Evolutionary conservation across 192 early-diverging fungal species (phyloP).

Genomic region (Lobosporangium transversale): DNA sequence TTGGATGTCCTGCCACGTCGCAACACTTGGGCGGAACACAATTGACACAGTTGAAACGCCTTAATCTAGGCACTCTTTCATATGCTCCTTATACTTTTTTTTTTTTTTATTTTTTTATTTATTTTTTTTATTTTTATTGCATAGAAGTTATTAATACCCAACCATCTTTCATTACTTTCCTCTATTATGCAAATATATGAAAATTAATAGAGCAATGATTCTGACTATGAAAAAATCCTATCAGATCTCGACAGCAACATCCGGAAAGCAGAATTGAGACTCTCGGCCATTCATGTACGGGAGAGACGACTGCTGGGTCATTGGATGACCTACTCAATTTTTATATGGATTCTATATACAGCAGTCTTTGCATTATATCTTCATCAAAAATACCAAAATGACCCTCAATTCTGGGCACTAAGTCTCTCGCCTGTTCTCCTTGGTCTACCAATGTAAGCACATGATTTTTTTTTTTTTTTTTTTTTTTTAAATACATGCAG

Average conservation of each 20-base stretch:
- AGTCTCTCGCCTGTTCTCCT: constrained; percentile 57
- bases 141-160: constrained; percentile 18
- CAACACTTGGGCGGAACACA: no score
- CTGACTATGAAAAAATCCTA: constrained; percentile 62
- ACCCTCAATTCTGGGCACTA: constrained; percentile 56
- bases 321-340: constrained; percentile 68
- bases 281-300: constrained; percentile 72
- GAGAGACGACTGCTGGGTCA: constrained; percentile 63
- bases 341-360: constrained; percentile 65
- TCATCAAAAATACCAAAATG: constrained; percentile 53
- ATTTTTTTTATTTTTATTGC: neutral
- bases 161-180: neutral
- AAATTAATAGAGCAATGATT: constrained; percentile 45
- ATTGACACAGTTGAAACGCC: no score
- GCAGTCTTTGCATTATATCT: constrained; percentile 62
- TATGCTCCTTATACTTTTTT: no score
- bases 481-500: neutral
- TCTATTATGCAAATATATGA: neutral
- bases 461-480: no score
- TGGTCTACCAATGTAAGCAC: constrained; percentile 53
- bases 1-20: no score
- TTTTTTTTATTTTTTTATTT: no score
- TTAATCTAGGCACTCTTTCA: no score
- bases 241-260: constrained; percentile 74
- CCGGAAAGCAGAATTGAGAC: constrained; percentile 67